Conservation (phyloP, 129 eudicot species). For the Flaveria trinervia region DNA sequence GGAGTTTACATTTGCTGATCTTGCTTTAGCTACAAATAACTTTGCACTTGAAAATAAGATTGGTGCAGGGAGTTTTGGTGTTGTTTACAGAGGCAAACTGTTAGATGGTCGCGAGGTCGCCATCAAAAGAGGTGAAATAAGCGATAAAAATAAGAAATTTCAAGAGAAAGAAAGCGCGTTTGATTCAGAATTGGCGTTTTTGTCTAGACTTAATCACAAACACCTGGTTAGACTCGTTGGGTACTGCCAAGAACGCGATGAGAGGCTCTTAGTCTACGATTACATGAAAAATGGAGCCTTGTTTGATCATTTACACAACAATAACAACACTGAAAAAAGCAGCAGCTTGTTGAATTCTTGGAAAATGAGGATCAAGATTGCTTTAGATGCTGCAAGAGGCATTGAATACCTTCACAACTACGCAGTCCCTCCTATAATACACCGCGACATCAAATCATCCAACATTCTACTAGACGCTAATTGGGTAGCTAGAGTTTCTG, state of each 20-base stretch:
- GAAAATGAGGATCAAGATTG: slow-evolving; percentile 54
- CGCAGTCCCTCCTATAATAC: slow-evolving; percentile 66
- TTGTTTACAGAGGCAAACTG: slow-evolving; percentile 50
- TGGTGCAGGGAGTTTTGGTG: slow-evolving; percentile 63
- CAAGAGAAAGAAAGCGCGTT: slow-evolving; percentile 54
- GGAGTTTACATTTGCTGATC: slow-evolving; percentile 46
- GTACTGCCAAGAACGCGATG: slow-evolving; percentile 50
- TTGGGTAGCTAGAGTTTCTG: slow-evolving; percentile 56
- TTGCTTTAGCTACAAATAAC: slow-evolving; percentile 47
- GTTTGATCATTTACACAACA: slow-evolving; percentile 47
- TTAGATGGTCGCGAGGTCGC: slow-evolving; percentile 60
- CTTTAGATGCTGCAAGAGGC: slow-evolving; percentile 62
- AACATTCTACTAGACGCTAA: slow-evolving; percentile 54
- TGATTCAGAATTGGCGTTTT: slow-evolving; percentile 49
- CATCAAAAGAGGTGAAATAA: slow-evolving; percentile 46
- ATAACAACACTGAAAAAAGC: slow-evolving; percentile 24
- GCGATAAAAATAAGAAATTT: slow-evolving; percentile 36
- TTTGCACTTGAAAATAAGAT: slow-evolving; percentile 49
- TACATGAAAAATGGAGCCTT: slow-evolving; percentile 61
- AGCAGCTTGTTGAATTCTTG: slow-evolving; percentile 45
- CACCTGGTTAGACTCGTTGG: slow-evolving; percentile 62
- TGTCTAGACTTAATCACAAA: slow-evolving; percentile 59
- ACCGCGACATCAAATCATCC: slow-evolving; percentile 61
- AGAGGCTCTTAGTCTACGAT: slow-evolving; percentile 54
- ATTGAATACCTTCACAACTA: slow-evolving; percentile 62